A percentile compares a stretch with the other conserved stretches of the same genome.
phyloP scores from a whole-genome alignment of 768 basidiomycete genomes.

The Rhodosporidiobolus sp. region DNA sequence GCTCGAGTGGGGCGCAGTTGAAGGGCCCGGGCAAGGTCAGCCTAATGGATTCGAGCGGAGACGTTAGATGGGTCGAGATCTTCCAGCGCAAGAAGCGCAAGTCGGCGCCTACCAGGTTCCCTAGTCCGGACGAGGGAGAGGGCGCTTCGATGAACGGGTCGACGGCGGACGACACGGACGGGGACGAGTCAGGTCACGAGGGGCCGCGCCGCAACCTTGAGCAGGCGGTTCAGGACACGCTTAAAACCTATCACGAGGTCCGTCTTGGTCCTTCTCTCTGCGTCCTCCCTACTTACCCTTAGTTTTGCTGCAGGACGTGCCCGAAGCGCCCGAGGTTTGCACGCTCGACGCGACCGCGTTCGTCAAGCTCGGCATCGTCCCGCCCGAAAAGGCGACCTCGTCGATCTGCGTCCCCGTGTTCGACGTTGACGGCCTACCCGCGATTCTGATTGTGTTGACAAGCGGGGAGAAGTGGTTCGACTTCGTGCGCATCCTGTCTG shows the following conservation, averaged over 20 bases:
- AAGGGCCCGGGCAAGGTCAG: neutral
- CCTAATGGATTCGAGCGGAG: conserved; percentile 1
- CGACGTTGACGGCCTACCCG: conserved; percentile 23
- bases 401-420: conserved; percentile 23
- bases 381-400: neutral
- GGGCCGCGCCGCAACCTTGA: neutral
- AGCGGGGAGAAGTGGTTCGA: conserved; percentile 25
- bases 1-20: neutral
- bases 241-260: neutral
- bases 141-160: neutral
- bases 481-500: conserved; percentile 4
- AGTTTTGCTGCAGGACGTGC: neutral
- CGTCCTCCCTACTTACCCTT: neutral
- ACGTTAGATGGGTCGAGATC: neutral
- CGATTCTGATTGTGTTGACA: conserved; percentile 28
- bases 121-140: neutral
- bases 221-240: conserved; percentile 6
- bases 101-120: neutral
- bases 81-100: neutral
- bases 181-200: neutral
- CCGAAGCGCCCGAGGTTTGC: neutral
- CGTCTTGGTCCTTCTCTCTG: neutral
- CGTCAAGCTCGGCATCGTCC: conserved; percentile 1
- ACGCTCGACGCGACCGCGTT: neutral
- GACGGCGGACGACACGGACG: conserved; percentile 4